phyloP scores from a whole-genome alignment of 164 flowering plant genomes.

The Liquidambar formosana region DNA sequence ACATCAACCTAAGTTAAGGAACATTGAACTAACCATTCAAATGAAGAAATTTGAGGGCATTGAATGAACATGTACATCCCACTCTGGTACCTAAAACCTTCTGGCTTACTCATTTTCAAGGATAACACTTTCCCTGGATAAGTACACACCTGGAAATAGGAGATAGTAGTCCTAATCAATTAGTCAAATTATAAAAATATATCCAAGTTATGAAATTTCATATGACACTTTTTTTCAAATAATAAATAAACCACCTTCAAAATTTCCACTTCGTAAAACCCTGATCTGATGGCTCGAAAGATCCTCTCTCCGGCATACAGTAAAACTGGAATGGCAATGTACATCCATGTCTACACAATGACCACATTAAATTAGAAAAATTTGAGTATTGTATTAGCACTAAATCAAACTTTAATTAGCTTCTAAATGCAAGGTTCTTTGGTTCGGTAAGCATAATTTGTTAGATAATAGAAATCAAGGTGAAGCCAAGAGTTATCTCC shows the following conservation, averaged over 20 bases:
- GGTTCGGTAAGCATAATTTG: no score
- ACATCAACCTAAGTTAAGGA: neutral
- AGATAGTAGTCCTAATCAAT: neutral
- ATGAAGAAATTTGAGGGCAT: slow-evolving; percentile 54
- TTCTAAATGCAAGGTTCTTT: no score
- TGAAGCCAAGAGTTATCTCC: no score
- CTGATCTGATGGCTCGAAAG: slow-evolving; percentile 38
- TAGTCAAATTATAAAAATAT: neutral
- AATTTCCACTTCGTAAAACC: slow-evolving; percentile 24
- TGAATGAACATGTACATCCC: slow-evolving; percentile 52
- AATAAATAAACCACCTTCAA: no score
- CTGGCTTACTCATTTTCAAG: slow-evolving; percentile 42
- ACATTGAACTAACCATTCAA: slow-evolving; percentile 39
- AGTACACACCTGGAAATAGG: slow-evolving; percentile 26
- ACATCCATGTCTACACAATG: slow-evolving; percentile 53
- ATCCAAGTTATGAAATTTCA: no score
- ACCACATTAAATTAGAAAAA: no score
- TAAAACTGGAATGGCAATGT: slow-evolving; percentile 47
- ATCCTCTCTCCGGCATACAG: slow-evolving; percentile 47
- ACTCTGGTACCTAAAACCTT: slow-evolving; percentile 39
- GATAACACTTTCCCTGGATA: slow-evolving; percentile 49
- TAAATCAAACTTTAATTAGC: no score
- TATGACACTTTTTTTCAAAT: no score
- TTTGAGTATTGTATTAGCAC: no score
- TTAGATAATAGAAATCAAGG: no score